Evolutionary conservation across 306 rosid genomes (phyloP), one percentile per base, ranked within the genome.

Genomic region (Morella rubra): DNA sequence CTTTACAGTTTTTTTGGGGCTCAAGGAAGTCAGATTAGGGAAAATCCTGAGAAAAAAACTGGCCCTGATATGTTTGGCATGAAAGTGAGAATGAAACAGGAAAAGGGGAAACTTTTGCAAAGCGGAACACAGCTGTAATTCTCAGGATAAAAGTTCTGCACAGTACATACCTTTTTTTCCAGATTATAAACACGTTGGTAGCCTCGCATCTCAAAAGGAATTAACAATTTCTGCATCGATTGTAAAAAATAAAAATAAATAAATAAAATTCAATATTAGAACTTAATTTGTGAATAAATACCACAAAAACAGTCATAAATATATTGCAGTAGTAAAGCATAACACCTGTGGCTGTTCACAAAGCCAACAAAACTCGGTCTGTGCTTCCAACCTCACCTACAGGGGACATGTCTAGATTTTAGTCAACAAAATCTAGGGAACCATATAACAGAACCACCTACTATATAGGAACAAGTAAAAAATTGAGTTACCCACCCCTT

Each of bases 181-280:
- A 95, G 79, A 87, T 95, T 95, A 78, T 92, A 92, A 73, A 95
- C 93, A 45, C 99, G 82, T 76, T 92, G 99, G 85, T 83, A 87
- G 15, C 99, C 99, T 40, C 97, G 96, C 99, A 95, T 95, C 91
- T 95, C 99, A 67, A 95, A 92, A 0, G 99, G 99, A 81, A 95
- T 82, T 86, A 90, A 75, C 88, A 92, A 76, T 84, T 81, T 95
- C 97, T 95, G 89, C 47, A 83, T 77, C 45, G 73, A 27, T 20
- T 62, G 51, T 44, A 75, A 41, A 22, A 60, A 22, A 66, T 53
- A 72, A 71, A 4, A 69, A n/a, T n/a, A n/a, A n/a, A n/a, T n/a
- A n/a, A n/a, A n/a, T n/a, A n/a, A n/a, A n/a, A n/a, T n/a, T 67
- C 37, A 51, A 54, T 37, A 59, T 76, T 69, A 80, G 47, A 44